Evolutionary conservation across 805 yeast genomes (phyloP).

Genomic region (Wickerhamiella lipophila): DNA sequence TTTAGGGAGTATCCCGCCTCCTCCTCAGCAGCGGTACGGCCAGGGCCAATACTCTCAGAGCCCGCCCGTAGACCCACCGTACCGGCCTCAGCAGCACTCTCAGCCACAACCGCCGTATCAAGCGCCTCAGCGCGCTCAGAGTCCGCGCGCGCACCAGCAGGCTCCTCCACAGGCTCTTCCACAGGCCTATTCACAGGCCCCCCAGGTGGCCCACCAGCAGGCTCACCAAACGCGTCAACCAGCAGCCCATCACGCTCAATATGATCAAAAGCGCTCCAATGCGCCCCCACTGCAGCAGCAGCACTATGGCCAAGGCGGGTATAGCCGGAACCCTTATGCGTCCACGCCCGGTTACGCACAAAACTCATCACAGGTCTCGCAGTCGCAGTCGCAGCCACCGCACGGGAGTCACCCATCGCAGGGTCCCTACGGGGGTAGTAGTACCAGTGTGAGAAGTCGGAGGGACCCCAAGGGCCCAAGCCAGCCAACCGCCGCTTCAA

Average conservation of each 20-base stretch:
- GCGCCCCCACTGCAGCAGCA: constrained; percentile 2
- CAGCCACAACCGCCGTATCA: constrained; percentile 9
- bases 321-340: constrained; percentile 1
- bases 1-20: constrained; percentile 17
- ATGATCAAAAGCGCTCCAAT: background rate
- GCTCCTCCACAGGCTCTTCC: background rate
- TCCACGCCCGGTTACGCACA: background rate
- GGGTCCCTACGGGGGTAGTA: background rate
- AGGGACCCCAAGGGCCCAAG: background rate
- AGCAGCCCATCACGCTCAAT: background rate
- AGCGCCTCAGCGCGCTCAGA: background rate
- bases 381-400: background rate
- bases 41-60: constrained; percentile 1
- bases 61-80: background rate
- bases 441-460: background rate
- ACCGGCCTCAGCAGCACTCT: background rate
- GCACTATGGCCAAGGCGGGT: constrained; percentile 4
- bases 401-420: background rate
- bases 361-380: background rate
- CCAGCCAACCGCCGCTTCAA: too few relatives aligned
- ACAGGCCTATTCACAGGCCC: too few relatives aligned
- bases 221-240: too few relatives aligned
- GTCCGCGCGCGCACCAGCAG: background rate
- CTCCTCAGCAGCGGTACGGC: constrained; percentile 18
- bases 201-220: constrained; percentile 1